phyloP scores from a whole-genome alignment of 2,329 filamentous ascomycete species.

The Akanthomyces lecanii region DNA sequence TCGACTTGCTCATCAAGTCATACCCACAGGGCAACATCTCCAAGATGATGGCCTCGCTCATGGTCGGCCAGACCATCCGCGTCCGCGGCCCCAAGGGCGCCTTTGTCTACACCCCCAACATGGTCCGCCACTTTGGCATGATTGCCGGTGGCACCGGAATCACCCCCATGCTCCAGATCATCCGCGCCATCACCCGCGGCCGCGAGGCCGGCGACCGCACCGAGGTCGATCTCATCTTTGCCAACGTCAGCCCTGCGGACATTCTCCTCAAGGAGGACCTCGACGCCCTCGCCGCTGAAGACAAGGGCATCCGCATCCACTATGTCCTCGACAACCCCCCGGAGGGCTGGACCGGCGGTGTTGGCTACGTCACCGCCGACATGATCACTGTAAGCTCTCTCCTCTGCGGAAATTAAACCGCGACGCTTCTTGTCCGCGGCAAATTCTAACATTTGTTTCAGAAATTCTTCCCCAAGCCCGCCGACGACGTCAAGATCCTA shows the following conservation, averaged over 20 bases:
- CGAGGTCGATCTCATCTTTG: constrained; percentile 90
- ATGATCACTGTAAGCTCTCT: constrained; percentile 71
- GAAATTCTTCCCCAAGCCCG: constrained; percentile 78
- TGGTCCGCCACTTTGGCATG: constrained; percentile 96
- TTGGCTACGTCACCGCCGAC: constrained; percentile 90
- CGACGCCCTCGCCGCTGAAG: constrained; percentile 71
- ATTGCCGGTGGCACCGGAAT: constrained; percentile 96
- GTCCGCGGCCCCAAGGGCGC: constrained; percentile 94
- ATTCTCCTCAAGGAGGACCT: constrained; percentile 92
- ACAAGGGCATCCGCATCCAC: constrained; percentile 79
- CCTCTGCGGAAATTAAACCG: constrained; percentile 23
- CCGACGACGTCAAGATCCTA: constrained; percentile 85
- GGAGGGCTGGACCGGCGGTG: constrained; percentile 83
- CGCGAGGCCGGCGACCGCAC: constrained; percentile 76
- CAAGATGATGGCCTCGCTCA: constrained; percentile 79
- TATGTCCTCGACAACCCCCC: constrained; percentile 97
- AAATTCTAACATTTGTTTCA: constrained; percentile 31
- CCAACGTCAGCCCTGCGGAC: constrained; percentile 89
- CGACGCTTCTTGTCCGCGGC: neutral
- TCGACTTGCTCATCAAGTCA: constrained; percentile 96
- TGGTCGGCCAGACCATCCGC: constrained; percentile 81
- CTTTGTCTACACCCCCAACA: constrained; percentile 95
- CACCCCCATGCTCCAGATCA: constrained; percentile 96
- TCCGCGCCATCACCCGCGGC: constrained; percentile 83
- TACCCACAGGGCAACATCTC: constrained; percentile 98